A percentile compares a stretch with the other conserved stretches of the same genome.
These are phyloP conservation scores for Candida glucosophila DNA, from an alignment of 1,139 yeast genomes.

Conservation along the genomic window DNA sequence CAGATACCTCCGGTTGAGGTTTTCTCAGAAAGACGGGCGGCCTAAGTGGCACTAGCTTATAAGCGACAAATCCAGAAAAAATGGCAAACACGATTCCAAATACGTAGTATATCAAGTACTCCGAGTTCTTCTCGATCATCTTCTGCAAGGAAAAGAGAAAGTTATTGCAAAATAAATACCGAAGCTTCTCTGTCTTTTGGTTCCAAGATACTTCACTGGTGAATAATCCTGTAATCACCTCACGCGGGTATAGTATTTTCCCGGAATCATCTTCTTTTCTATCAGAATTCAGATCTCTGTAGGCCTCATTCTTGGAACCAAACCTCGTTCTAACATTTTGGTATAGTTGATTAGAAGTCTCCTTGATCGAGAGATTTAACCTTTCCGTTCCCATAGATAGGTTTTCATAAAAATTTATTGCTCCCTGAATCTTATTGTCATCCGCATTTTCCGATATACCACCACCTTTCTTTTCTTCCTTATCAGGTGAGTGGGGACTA, in stretches of 20 bases:
- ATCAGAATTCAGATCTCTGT: conserved; percentile 1
- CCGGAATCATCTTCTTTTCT: not conserved
- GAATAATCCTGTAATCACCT: not conserved
- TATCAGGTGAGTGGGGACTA: too few relatives aligned
- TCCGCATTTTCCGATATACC: too few relatives aligned
- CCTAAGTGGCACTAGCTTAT: too few relatives aligned
- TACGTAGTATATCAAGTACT: conserved; percentile 12
- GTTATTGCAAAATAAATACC: not conserved
- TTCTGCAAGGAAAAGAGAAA: conserved; percentile 3
- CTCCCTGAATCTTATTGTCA: too few relatives aligned
- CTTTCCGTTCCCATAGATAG: conserved; percentile 8
- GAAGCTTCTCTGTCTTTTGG: not conserved
- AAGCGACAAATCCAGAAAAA: conserved; percentile 1
- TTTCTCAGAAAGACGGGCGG: too few relatives aligned
- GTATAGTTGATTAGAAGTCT: conserved; percentile 16
- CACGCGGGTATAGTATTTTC: not conserved
- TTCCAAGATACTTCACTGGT: not conserved
- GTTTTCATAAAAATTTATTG: conserved; percentile 22
- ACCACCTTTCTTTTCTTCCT: too few relatives aligned
- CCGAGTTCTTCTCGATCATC: conserved; percentile 11
- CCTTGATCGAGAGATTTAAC: conserved; percentile 19
- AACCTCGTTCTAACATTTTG: conserved; percentile 5
- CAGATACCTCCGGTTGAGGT: too few relatives aligned
- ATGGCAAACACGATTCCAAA: conserved; percentile 6
- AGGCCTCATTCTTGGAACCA: not conserved